Percentiles rank a stretch among this genome's conserved stretches.
These are phyloP conservation scores for Rhodomyrtus tomentosa DNA, from an alignment of 345 rosid genomes.

Conservation along the genomic window DNA sequence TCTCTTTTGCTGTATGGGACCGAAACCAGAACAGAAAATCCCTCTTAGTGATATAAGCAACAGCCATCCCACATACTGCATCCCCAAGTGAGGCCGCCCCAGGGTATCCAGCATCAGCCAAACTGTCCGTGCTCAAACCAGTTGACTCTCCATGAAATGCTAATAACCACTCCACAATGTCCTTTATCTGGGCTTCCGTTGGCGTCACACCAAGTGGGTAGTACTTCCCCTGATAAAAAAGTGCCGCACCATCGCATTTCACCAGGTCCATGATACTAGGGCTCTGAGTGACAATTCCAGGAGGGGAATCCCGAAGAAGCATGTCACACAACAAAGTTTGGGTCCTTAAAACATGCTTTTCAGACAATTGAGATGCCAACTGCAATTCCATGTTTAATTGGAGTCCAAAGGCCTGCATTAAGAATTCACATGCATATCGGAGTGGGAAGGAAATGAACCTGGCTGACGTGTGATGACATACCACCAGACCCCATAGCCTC, in stretches of 20 bases:
- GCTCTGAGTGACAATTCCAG: conserved; percentile 86
- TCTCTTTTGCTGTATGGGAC: conserved; percentile 90
- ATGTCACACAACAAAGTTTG: conserved; percentile 93
- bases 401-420: conserved; percentile 97
- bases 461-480: conserved; percentile 94
- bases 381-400: conserved; percentile 98
- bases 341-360: conserved; percentile 82
- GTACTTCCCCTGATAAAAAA: conserved; percentile 71
- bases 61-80: conserved; percentile 99
- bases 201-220: conserved; percentile 80
- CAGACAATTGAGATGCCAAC: conserved; percentile 73
- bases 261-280: conserved; percentile 97
- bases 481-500: conserved; percentile 98
- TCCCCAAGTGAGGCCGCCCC: conserved; percentile 80
- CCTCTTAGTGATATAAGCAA: conserved; percentile 71
- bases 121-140: conserved; percentile 89
- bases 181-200: conserved; percentile 68
- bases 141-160: conserved; percentile 83
- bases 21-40: conserved; percentile 98
- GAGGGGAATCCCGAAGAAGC: conserved; percentile 97
- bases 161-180: conserved; percentile 82
- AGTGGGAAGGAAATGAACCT: conserved; percentile 85
- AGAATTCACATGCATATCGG: conserved; percentile 94
- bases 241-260: conserved; percentile 95
- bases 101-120: conserved; percentile 89